Conservation (phyloP, 2,329 filamentous ascomycete species). For the Colletotrichum sp. region DNA sequence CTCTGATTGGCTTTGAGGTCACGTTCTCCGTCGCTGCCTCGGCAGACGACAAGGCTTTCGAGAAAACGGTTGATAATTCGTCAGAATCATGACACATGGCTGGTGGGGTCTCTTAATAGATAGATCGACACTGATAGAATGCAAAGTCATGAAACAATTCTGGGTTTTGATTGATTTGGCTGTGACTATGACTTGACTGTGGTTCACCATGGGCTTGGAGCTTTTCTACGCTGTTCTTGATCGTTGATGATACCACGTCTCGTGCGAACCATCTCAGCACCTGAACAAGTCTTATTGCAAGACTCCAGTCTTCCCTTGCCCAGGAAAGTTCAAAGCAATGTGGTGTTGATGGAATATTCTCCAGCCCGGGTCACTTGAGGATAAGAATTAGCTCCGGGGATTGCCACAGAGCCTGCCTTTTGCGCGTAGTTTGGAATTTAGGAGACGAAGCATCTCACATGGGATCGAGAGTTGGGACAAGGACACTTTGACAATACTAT, state of each 20-base stretch:
- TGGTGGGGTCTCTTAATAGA: constrained; percentile 1
- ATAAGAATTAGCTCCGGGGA: no score
- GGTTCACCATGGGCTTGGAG: background rate
- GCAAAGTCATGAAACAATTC: background rate
- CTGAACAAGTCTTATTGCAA: background rate
- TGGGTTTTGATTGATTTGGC: background rate
- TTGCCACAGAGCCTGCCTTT: no score
- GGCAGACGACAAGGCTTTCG: constrained; percentile 13
- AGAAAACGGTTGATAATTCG: background rate
- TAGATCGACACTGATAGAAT: background rate
- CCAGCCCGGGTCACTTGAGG: fast-evolving
- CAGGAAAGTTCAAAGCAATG: no score
- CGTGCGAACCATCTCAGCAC: background rate
- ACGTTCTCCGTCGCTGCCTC: constrained; percentile 8
- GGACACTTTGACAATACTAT: no score
- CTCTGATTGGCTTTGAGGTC: constrained; percentile 13
- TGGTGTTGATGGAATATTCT: no score
- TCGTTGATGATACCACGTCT: background rate
- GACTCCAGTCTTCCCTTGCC: background rate
- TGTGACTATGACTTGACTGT: background rate
- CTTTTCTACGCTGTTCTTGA: background rate
- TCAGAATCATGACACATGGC: background rate
- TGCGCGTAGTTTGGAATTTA: no score
- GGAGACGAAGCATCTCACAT: no score
- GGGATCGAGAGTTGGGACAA: no score